Base-by-base conservation (phyloP, 768 basidiomycete genomes). In the Suillus variegatus region DNA sequence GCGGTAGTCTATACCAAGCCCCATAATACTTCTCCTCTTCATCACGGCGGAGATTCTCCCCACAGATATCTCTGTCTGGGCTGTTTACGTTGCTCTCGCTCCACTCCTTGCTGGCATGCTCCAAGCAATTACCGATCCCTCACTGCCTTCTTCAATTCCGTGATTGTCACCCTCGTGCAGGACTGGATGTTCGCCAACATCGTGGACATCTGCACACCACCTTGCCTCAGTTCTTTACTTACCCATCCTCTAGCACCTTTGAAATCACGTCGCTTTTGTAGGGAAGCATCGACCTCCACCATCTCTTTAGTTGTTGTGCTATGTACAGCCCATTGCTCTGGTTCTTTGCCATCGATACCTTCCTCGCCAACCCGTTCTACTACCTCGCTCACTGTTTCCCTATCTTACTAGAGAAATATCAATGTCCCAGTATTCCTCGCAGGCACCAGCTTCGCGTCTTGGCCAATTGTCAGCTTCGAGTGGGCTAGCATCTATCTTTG, bases 371-470 rank as follows among this genome's bases (percentile, higher is more conserved):
- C 71, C 90, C 92, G 13, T 91, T 91, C 83, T 95, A 91, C 81
- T 81, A 89, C 77, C 89, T 93, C 66, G 89, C 92, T 13, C 88
- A 87, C 66, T 87, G 91, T 62, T 94, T 82, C 79, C 93, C 93
- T 16, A 84, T 93, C 91, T 35, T 84, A 86, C 80, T 92, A 88
- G 86, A 84, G 91, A 57, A 94, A 93, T 74, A 80, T 97, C 81
- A 96, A 96, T 80, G 83, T 94, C 38, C 94, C 95, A 14, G 91
- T 97, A n/a, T 82, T 92, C 72, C 88, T 96, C 73, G 85, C 86
- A 38, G 91, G 92, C 32, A 86, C 95, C 64, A 97, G 95, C 82
- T 96, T 92, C 76, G 83, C 90, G 0, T 88, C 91, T 0, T 97
- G 91, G 91, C 80, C 88, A 54, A 63, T 91, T 40, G 83, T 82